These are phyloP conservation scores for Styphnolobium japonicum DNA, from an alignment of 306 rosid species.

Conservation along the genomic window DNA sequence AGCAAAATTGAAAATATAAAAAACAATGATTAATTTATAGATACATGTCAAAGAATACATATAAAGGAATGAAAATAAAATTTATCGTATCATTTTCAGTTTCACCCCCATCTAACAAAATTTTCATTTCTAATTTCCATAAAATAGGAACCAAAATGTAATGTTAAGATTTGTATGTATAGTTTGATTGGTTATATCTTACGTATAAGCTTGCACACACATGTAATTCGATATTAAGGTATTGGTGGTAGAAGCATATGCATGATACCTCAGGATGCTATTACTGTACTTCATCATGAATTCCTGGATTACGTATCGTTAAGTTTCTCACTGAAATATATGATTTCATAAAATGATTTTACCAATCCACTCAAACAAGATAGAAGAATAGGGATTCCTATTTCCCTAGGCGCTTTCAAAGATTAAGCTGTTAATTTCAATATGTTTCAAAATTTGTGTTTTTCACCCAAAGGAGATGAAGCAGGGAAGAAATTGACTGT, in stretches of 20 bases:
- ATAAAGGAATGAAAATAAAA: neutral
- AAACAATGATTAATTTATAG: neutral
- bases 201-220: neutral
- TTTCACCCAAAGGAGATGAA: conserved; percentile 22
- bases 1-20: neutral
- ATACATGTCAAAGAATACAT: neutral
- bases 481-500: conserved; percentile 19
- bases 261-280: neutral
- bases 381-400: neutral
- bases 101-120: neutral
- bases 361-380: neutral
- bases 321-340: neutral
- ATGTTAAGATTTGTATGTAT: neutral
- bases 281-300: neutral
- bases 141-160: neutral
- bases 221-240: neutral
- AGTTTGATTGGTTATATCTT: neutral
- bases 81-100: neutral
- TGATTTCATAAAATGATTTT: neutral
- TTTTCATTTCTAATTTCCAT: neutral
- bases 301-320: neutral
- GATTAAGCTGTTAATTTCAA: neutral
- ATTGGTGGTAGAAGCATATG: neutral
- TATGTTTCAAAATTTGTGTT: neutral
- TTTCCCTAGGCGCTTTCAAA: neutral